Evolutionary conservation across 2,329 filamentous ascomycete species (phyloP).

Genomic region (Arthrinium phaeospermum): DNA sequence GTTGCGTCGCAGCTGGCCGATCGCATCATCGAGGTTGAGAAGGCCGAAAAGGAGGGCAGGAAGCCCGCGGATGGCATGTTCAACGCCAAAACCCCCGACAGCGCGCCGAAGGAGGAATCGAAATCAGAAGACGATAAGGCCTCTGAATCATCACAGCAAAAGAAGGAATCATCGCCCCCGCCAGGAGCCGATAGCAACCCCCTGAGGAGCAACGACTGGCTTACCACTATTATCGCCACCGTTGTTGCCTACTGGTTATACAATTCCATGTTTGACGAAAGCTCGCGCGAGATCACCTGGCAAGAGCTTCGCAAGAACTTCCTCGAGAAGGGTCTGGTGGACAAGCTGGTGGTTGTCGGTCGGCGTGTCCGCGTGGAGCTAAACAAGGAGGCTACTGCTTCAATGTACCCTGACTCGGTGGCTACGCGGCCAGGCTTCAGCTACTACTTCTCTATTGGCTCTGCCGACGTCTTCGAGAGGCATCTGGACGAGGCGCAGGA

Average conservation of each 20-base stretch:
- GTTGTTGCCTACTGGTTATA: conserved; percentile 51
- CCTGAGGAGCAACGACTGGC: conserved; percentile 38
- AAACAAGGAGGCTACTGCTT: conserved; percentile 73
- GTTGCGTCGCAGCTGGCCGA: conserved; percentile 27
- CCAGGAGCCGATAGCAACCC: conserved; percentile 25
- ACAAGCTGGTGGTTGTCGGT: conserved; percentile 85
- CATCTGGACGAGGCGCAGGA: conserved; percentile 86
- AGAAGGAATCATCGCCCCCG: conserved; percentile 21
- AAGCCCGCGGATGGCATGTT: conserved; percentile 4
- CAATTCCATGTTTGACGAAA: conserved; percentile 49
- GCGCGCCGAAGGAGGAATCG: neutral
- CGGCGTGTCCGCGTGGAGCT: conserved; percentile 81
- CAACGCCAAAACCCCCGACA: conserved; percentile 3
- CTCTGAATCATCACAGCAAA: neutral
- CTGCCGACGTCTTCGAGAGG: conserved; percentile 89
- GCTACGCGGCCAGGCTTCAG: conserved; percentile 72
- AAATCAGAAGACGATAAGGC: conserved; percentile 11
- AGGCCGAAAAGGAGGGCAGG: neutral
- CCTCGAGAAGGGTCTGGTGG: conserved; percentile 92
- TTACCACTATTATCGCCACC: conserved; percentile 59
- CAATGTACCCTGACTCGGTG: conserved; percentile 77
- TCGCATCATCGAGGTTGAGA: conserved; percentile 18
- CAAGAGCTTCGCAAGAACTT: conserved; percentile 95
- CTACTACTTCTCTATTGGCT: conserved; percentile 96
- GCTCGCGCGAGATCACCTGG: conserved; percentile 85